phyloP scores from a whole-genome alignment of 345 rosid genomes.

The Pistacia atlantica region DNA sequence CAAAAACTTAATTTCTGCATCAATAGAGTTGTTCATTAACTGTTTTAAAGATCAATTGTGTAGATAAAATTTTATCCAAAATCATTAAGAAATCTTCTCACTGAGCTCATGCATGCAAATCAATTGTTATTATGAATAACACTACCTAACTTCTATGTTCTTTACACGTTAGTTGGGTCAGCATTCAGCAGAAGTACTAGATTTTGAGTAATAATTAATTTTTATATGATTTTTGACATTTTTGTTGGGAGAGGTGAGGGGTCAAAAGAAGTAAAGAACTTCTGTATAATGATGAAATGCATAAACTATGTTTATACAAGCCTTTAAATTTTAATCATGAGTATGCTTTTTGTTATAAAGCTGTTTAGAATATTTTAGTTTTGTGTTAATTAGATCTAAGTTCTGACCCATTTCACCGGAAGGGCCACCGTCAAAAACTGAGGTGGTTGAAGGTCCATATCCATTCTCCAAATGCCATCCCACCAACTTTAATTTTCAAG shows the following conservation, averaged over 20 bases:
- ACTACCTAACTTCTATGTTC: constrained; percentile 22
- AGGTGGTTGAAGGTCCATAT: constrained; percentile 1
- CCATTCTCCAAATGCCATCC: constrained; percentile 16
- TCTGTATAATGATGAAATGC: not conserved
- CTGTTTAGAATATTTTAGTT: not conserved
- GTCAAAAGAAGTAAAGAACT: not conserved
- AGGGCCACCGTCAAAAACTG: not conserved
- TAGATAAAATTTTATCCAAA: not conserved
- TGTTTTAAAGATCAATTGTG: not conserved
- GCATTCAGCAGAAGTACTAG: constrained; percentile 9
- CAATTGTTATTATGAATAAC: constrained; percentile 14
- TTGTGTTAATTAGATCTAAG: not conserved
- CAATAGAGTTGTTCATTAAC: not conserved
- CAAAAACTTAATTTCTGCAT: not conserved
- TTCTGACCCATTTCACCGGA: constrained; percentile 1
- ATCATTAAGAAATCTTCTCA: not conserved
- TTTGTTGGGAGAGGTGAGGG: not conserved
- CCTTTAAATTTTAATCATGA: not conserved
- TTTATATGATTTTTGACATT: not conserved
- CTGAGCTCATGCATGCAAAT: constrained; percentile 9
- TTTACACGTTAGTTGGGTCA: constrained; percentile 25
- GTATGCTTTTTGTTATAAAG: constrained; percentile 11
- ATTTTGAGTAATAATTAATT: constrained; percentile 21
- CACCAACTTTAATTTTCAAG: constrained; percentile 28
- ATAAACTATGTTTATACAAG: not conserved